Conservation (phyloP, 176 grass and related monocot genomes). For the Triticum aestivum region DNA sequence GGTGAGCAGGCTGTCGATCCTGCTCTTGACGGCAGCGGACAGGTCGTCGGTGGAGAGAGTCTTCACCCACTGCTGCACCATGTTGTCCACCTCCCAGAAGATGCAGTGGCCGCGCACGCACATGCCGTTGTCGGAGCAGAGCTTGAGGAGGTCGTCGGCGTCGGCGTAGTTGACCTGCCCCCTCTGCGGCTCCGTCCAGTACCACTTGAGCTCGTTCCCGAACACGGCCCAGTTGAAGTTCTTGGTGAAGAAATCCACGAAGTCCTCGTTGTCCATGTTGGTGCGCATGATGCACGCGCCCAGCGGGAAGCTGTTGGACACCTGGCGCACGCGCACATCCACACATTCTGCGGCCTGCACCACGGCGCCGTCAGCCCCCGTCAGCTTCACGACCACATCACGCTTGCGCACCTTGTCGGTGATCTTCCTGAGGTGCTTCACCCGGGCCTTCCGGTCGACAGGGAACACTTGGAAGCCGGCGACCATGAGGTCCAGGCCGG, state of each 20-base stretch:
- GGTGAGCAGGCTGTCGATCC: conserved; percentile 56
- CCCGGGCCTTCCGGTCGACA: conserved; percentile 52
- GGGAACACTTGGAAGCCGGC: conserved; percentile 80
- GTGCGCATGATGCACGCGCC: conserved; percentile 79
- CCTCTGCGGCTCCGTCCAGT: conserved; percentile 81
- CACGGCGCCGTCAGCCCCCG: neutral
- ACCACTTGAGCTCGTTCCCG: conserved; percentile 97
- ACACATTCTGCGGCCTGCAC: neutral
- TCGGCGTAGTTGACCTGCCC: conserved; percentile 66
- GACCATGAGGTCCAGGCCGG: conserved; percentile 83
- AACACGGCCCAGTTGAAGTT: conserved; percentile 97
- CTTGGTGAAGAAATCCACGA: conserved; percentile 68
- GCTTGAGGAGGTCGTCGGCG: conserved; percentile 77
- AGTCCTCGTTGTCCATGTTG: conserved; percentile 97
- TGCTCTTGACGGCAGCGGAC: conserved; percentile 42
- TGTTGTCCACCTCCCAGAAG: conserved; percentile 76
- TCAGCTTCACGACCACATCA: conserved; percentile 67
- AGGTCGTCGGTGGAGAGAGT: conserved; percentile 56
- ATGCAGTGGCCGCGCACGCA: conserved; percentile 77
- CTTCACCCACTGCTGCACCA: conserved; percentile 75
- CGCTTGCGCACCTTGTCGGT: conserved; percentile 75
- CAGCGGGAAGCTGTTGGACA: conserved; percentile 78
- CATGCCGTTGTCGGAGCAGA: conserved; percentile 76
- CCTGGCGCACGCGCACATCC: conserved; percentile 56
- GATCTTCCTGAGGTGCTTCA: conserved; percentile 52